Evolutionary conservation across 2,329 filamentous ascomycete species (phyloP).

Genomic region (Phialophora chinensis): DNA sequence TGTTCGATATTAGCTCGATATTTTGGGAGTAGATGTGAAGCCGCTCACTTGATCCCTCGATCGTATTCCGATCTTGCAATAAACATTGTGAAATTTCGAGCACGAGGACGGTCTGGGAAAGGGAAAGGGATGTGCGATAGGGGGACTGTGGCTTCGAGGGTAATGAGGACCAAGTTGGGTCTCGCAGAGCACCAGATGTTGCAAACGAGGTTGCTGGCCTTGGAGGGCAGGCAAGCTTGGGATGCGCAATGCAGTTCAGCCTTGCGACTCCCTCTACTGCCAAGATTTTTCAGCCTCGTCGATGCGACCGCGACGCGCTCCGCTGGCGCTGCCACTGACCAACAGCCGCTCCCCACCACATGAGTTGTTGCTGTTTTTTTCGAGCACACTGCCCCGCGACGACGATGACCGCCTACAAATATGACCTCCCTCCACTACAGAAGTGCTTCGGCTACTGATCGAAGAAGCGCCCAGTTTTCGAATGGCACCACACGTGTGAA

Average conservation of each 20-base stretch:
- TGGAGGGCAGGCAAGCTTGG: constrained; percentile 14
- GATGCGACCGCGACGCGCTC: constrained; percentile 8
- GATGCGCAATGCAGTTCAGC: constrained; percentile 22
- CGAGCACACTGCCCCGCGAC: constrained; percentile 1
- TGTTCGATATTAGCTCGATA: constrained; percentile 49
- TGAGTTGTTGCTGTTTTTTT: not conserved
- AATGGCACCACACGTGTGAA: constrained; percentile 37
- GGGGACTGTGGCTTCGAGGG: not conserved
- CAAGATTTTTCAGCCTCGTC: constrained; percentile 19
- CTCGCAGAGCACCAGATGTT: not conserved
- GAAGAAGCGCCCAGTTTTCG: constrained; percentile 33
- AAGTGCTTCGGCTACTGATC: constrained; percentile 40
- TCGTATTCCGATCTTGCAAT: constrained; percentile 99
- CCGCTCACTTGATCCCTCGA: constrained; percentile 91
- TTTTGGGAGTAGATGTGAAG: constrained; percentile 25
- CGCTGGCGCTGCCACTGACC: not conserved
- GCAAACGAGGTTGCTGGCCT: not conserved
- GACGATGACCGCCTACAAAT: constrained; percentile 19
- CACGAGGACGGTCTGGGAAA: not conserved
- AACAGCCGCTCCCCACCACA: not conserved
- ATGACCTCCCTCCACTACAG: constrained; percentile 40
- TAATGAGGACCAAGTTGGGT: not conserved
- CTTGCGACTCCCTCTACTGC: constrained; percentile 7
- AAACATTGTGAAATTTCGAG: constrained; percentile 71
- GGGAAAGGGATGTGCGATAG: not conserved